A percentile compares a stretch with the other conserved stretches of the same genome.
Evolutionary conservation across 2,329 filamentous ascomycete genomes (phyloP).

Genomic region (Calonectria fujianensis): DNA sequence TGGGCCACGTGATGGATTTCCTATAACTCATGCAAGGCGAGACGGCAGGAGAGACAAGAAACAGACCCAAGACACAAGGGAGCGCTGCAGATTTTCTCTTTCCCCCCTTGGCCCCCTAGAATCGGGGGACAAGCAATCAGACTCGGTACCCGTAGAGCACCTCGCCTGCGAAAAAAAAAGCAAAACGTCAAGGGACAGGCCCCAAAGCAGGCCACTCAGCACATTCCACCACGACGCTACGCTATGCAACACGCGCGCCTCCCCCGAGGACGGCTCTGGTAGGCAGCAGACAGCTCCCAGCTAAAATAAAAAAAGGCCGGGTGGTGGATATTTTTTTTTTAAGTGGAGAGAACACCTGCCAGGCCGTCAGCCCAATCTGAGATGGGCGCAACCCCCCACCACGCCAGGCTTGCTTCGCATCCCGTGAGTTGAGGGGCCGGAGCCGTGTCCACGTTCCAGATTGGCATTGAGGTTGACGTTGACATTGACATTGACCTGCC

Average conservation of each 20-base stretch:
- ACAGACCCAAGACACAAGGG: neutral
- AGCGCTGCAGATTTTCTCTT: slow-evolving; percentile 25
- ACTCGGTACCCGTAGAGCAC: slow-evolving; percentile 1
- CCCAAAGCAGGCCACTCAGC: slow-evolving; percentile 22
- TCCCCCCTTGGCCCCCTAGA: neutral
- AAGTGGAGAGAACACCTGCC: slow-evolving; percentile 24
- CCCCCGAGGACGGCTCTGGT: slow-evolving; percentile 2
- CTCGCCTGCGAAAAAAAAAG: slow-evolving; percentile 10
- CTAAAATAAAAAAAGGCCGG: slow-evolving; percentile 12
- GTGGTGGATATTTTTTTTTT: slow-evolving; percentile 28
- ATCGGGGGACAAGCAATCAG: neutral
- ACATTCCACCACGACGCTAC: slow-evolving; percentile 27
- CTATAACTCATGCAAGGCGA: slow-evolving; percentile 10
- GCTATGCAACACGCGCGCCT: slow-evolving; percentile 12
- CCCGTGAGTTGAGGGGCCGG: slow-evolving; percentile 27
- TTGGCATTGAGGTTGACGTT: slow-evolving; percentile 10
- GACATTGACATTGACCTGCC: neutral
- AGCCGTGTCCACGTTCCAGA: slow-evolving; percentile 28
- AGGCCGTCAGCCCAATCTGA: slow-evolving; percentile 25
- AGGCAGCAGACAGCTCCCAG: slow-evolving; percentile 6
- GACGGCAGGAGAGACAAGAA: slow-evolving; percentile 6
- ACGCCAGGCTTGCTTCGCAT: slow-evolving; percentile 3
- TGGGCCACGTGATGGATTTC: slow-evolving; percentile 21
- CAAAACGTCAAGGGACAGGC: slow-evolving; percentile 19
- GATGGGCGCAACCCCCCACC: slow-evolving; percentile 23